Conservation (phyloP, 148 eudicot genomes). For the Salicornia ramosissima region DNA sequence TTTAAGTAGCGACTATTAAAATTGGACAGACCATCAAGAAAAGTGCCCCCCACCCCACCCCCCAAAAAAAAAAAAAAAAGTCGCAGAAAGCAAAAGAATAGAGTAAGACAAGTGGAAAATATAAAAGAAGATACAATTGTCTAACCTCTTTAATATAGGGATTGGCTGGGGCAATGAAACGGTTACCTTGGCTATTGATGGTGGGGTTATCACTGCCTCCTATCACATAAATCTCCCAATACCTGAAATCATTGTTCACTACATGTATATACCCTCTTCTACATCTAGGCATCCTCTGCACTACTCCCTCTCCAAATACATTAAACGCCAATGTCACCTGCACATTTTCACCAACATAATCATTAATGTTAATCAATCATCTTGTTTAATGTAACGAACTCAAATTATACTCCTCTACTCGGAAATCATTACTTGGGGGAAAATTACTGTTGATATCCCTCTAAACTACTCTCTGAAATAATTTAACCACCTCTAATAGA, state of each 20-base stretch:
- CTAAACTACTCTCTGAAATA: no score
- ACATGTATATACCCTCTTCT: conserved; percentile 50
- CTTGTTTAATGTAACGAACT: not conserved
- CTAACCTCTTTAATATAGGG: conserved; percentile 42
- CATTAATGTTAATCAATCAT: not conserved
- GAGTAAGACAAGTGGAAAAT: no score
- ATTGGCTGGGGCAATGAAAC: conserved; percentile 41
- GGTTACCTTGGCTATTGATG: conserved; percentile 57
- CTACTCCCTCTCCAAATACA: conserved; percentile 44
- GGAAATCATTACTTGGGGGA: no score
- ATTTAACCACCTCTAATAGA: no score
- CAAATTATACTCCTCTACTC: not conserved
- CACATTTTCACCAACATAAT: not conserved
- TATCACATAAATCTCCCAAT: conserved; percentile 51
- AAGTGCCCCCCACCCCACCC: no score
- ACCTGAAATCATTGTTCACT: conserved; percentile 48
- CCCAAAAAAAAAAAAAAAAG: not conserved
- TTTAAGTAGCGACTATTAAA: no score
- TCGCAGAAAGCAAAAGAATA: not conserved
- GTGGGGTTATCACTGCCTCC: conserved; percentile 63
- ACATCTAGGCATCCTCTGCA: conserved; percentile 61
- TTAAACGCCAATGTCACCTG: conserved; percentile 56
- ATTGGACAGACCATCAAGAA: not conserved
- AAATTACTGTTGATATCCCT: no score
- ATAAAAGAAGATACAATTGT: not conserved